Evolutionary conservation across 202 grass and related monocot species (phyloP), one percentile per base, ranked within the genome.

Genomic region (Schoenoplectus triqueter): DNA sequence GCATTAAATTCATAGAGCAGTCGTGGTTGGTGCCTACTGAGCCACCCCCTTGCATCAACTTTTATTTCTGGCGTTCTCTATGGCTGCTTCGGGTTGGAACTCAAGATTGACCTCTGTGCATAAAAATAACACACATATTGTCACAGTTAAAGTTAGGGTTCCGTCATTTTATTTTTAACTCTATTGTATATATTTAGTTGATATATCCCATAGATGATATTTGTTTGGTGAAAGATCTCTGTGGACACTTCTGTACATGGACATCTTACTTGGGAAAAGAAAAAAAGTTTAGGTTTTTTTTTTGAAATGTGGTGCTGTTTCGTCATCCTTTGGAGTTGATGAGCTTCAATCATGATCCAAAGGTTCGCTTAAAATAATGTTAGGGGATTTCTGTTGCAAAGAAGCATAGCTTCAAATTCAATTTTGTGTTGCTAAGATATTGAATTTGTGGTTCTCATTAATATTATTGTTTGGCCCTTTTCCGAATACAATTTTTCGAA

Each of bases 181-280:
- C 7, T 67, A 51, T 51, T 83, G 81, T 83, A 83, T 83, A 83
- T 83, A 83, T 83, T 83, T 31, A 83, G 64, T 83, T 56, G 49
- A 71, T 83, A 66, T 83, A 66, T 69, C 81, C 71, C 60, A 83
- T 83, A 83, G 81, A 83, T 79, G 55, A 79, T 83, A 82, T 67
- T 82, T 83, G 81, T 55, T 83, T 83, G 65, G 81, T 71, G 66
- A 83, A 19, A 42, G 5, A 82, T 82, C 31, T 31, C 41, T 67
- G 40, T 82, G 80, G 64, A 68, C 62, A 59, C 1, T 59, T 59
- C 56, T 59, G 56, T 59, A 59, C 56, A 59, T 59, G 56, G 56
- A 59, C 56, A 59, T 59, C 56, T 59, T 59, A 14, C 56, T 59
- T 59, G 56, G 56, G 15, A n/a, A 59, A 59, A 59, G 14, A 4